Base-by-base conservation (phyloP, 2,329 filamentous ascomycete genomes). In the Colletotrichum sp. region DNA sequence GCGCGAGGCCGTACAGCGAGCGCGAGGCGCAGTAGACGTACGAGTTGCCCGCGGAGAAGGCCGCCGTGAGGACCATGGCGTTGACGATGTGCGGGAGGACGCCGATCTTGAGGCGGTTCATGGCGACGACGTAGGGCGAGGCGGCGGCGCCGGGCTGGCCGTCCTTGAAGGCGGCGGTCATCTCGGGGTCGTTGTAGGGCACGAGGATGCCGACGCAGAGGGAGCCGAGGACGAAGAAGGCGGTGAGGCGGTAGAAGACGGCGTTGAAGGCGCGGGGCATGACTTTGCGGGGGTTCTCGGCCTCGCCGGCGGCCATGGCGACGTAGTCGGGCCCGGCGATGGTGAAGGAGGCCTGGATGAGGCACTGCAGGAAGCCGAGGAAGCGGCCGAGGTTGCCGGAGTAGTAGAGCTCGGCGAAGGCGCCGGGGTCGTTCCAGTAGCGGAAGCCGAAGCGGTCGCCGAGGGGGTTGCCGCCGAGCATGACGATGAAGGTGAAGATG, bases 391-490 rank as follows among this genome's bases (percentile, higher is more conserved):
- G 88, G 8, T 86, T 80, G 1, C 94, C 94, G 0, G 85, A 86
- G 38, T 88, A 89, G 79, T 93, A 92, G 62, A 92, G 87, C 75
- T 92, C 89, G 4, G 89, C 88, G 80, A 96, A 96, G 0, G 94
- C 87, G 2, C 94, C 94, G 0, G 94, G 94, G 1, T 90, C 84
- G 5, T 88, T 85, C 90, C 91, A 93, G 81, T 89, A 91, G 0
- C 82, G 88, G 80, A 96, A 96, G 1, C 94, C 94, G 75, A 94
- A 94, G 0, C 90, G 86, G 77, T 96, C 93, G 47, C 90, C 86
- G 1, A 91, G 81, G 0, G 95, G 95, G 77, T 96, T 97, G 4
- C 93, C 95, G 9, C 95, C 95, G 1, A 97, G 84, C 92, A 97
- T 96, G 76, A 92, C 91, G 76, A 97, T 88, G 79, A 98, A 95